Conservation (phyloP, 1,284 basidiomycete genomes). For the Cystobasidium slooffiae region DNA sequence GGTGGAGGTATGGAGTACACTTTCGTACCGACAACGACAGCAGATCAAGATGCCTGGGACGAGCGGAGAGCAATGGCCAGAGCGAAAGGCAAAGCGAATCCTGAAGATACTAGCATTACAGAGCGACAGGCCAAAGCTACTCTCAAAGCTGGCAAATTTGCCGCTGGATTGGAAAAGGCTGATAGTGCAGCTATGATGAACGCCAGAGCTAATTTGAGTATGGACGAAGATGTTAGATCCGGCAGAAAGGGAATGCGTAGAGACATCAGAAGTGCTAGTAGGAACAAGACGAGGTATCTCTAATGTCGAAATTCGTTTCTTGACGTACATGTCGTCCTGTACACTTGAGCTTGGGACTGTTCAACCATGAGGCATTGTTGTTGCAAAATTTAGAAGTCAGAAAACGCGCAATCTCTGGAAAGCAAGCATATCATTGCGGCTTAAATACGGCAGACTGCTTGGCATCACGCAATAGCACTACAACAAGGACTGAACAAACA, state of each 20-base stretch:
- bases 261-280: conserved; percentile 41
- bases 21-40: conserved; percentile 22
- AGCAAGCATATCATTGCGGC: too few relatives aligned
- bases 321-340: neutral
- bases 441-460: too few relatives aligned
- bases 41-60: conserved; percentile 25
- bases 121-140: conserved; percentile 32
- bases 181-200: conserved; percentile 43
- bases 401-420: too few relatives aligned
- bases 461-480: too few relatives aligned
- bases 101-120: conserved; percentile 21
- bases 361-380: neutral
- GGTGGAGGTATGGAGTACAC: conserved; percentile 41
- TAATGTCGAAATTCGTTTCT: neutral
- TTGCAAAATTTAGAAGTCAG: neutral
- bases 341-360: too few relatives aligned
- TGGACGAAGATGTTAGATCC: conserved; percentile 33
- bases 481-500: too few relatives aligned
- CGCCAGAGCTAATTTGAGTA: conserved; percentile 32
- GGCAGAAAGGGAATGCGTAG: conserved; percentile 32
- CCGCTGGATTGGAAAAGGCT: conserved; percentile 48
- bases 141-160: conserved; percentile 25
- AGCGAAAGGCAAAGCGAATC: conserved; percentile 16
- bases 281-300: conserved; percentile 41
- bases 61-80: conserved; percentile 11